Percentiles rank a stretch among this genome's conserved stretches.
These are phyloP conservation scores for Solanum chmielewskii DNA, from an alignment of 257 asterid species.

Conservation along the genomic window DNA sequence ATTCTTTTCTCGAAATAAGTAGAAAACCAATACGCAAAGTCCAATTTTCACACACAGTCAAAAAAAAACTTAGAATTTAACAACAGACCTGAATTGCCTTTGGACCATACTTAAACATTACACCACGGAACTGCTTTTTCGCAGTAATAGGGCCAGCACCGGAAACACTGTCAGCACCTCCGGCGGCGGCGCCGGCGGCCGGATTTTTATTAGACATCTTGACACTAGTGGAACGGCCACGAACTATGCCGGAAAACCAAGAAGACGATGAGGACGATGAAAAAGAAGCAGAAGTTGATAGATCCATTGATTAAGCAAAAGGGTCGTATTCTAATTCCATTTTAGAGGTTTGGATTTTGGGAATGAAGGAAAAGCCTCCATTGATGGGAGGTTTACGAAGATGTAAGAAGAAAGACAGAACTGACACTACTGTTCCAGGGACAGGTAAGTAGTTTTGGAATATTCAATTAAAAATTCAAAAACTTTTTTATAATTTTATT, in stretches of 20 bases:
- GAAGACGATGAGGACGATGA: slow-evolving; percentile 34
- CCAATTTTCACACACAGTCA: not conserved
- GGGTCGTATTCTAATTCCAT: not conserved
- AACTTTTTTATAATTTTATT: not conserved
- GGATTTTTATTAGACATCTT: slow-evolving; percentile 31
- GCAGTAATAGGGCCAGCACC: slow-evolving; percentile 42
- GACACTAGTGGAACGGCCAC: slow-evolving; percentile 51
- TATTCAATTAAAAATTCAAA: not conserved
- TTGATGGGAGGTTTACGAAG: not conserved
- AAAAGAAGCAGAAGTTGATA: slow-evolving; percentile 39
- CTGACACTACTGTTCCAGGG: not conserved
- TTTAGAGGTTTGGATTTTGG: not conserved
- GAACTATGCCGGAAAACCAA: slow-evolving; percentile 85
- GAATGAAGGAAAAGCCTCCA: not conserved
- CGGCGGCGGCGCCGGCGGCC: slow-evolving; percentile 20
- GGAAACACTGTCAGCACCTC: slow-evolving; percentile 20
- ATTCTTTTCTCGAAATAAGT: not conserved
- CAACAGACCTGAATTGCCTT: slow-evolving; percentile 60
- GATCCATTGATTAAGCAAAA: slow-evolving; percentile 35
- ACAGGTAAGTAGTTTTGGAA: not conserved
- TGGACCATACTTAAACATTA: slow-evolving; percentile 79
- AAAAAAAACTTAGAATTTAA: not conserved
- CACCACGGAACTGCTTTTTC: slow-evolving; percentile 74
- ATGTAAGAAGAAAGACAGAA: not conserved
- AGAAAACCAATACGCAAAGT: not conserved